Base-by-base conservation (phyloP, 1,284 basidiomycete species). In the Earliella scabrosa region DNA sequence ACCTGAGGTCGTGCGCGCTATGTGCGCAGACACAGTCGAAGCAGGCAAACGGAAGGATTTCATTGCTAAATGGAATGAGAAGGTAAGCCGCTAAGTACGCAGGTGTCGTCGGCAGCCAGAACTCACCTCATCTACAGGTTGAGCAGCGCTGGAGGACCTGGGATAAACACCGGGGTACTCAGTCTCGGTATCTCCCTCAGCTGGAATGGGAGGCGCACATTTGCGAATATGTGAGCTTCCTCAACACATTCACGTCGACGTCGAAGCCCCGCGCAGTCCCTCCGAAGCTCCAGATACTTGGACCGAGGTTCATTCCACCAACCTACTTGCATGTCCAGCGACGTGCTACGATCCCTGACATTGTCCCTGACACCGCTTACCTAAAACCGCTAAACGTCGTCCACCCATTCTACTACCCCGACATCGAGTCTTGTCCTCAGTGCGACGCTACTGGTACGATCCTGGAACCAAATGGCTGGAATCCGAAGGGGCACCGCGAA, bases 361-460 rank as follows among this genome's bases (percentile, higher is more conserved):
- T 66, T 20, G 35, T 45, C 5, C 58, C 50, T 2, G 50, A 55
- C 16, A 38, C 38, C 0, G 45, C 57, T 10, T 68, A 68, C 55
- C 50, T 68, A 35, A 66, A 65, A 31, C 63, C 58, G 1, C 20
- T 69, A 26, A 67, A 59, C 21, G 54, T 67, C 1, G 20, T 69
- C 1, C 65, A 68, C 20, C 64, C 58, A 0, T 54, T 58, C 47
- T 66, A 56, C 44, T 64, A 63, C 50, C 52, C 60, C 6, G 41
- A 45, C 20, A 46, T 62, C 35, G 18, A 16, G 21, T 20, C 11
- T 3, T 65, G 64, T 32, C 64, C 62, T 5, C 47, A 13, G 24
- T 24, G 21, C 34, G 18, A 20, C 54, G 13, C 31, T 41, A 34
- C 51, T 55, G 27, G 58, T 58, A 16, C 53, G 58, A 13, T 34